Evolutionary conservation across 1,139 yeast species (phyloP), one percentile per base, ranked within the genome.

Genomic region (Kurtzmaniella quercitrusa): DNA sequence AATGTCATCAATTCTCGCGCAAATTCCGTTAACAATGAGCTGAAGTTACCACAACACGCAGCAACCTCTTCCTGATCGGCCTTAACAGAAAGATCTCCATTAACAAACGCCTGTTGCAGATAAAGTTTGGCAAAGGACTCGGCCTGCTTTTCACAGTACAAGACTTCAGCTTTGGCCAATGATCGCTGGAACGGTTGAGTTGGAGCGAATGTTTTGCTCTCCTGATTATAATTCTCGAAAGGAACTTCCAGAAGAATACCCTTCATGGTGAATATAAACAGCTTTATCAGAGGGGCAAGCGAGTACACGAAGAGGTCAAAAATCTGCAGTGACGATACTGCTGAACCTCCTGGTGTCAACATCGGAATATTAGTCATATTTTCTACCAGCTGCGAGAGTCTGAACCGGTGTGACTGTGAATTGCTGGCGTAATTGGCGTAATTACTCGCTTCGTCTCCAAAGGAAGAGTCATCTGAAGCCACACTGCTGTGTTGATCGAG

Each of bases 11-110:
- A 61, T 47, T 82, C 89, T 40, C 68, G 68, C 1, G 88, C 82
- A 53, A 80, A 81, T 44, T 83, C 80, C 2, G 78, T 76, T 35
- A 88, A 56, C 30, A 85, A 71, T 32, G 82, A 77, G 0, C 89
- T 74, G 56, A 86, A 87, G 55, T 87, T 85, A 2, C 93, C 94
- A 65, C 94, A 86, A 43, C 88, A 79, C 0, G 95, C 95, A 1
- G 93, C 86, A 4, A 85, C 84, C 50, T 84, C 93, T 58, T 87
- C 95, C 50, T 83, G 84, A 46, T 82, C 84, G 1, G 86, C 77
- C 46, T 75, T 72, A 39, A 71, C 68, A n/a, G 66, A 60, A 39
- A 66, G 55, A 39, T 60, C 55, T 36, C 67, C 70, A 21, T 53
- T 44, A 30, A 68, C 64, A 60, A 83, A 83, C 5, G 79, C 64